Evolutionary conservation across 1,284 basidiomycete genomes (phyloP), one percentile per base, ranked within the genome.

Genomic region (Takashimella koratensis): DNA sequence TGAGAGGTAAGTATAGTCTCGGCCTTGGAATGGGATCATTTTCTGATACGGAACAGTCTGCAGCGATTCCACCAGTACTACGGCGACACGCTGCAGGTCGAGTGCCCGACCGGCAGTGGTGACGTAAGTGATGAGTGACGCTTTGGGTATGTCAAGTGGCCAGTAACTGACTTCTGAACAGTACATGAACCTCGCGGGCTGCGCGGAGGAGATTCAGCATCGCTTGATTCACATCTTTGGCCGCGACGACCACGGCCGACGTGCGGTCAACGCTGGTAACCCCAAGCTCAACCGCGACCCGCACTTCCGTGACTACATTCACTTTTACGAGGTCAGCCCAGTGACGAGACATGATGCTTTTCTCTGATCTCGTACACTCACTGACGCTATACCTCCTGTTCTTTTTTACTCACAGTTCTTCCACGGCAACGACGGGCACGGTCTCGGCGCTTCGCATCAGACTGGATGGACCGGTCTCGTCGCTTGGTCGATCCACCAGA

Each of bases 31-130:
- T 11, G 16, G 8, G 10, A 8, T n/a, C n/a, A n/a, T n/a, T n/a
- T n/a, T n/a, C 20, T 30, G 16, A 25, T 42, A 54, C 39, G 71
- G 77, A 27, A 61, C 92, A 97, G 77, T 90, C 86, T 98, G 53
- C 95, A 98, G 77, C 82, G 95, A 25, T 98, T 98, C 82, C 89
- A 98, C 77, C 93, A 97, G 73, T 96, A 93, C 76, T 95, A 94
- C 66, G 93, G 92, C 6, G 86, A 91, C 54, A 85, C 86, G 24
- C 77, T 95, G 47, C 86, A 84, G 79, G 85, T 96, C 43, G 95
- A 98, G 76, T 98, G 95, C 68, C 95, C 95, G 2, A 93, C 90
- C 0, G 92, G 93, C 24, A 90, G 87, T 58, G 95, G 95, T 20
- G 92, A 96, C 67, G 75, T 73, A 43, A 67, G 65, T 64, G 27